Conservation (phyloP, 2,329 filamentous ascomycete species). For the Apiospora arundinis region DNA sequence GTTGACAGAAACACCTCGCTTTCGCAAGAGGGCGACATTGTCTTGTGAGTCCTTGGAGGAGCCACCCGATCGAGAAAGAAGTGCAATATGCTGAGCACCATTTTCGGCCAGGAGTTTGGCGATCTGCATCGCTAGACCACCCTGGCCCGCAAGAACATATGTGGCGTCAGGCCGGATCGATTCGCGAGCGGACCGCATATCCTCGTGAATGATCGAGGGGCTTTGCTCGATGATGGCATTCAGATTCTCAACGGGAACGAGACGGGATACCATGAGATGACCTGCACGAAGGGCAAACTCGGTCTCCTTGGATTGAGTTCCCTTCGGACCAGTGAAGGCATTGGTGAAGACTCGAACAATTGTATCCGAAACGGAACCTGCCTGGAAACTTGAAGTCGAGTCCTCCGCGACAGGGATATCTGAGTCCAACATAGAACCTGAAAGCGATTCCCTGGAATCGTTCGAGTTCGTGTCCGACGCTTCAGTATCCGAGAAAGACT, state of each 20-base stretch:
- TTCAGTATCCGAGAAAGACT: not conserved
- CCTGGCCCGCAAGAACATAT: constrained; percentile 63
- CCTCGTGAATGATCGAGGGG: constrained; percentile 1
- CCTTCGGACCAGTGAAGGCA: constrained; percentile 25
- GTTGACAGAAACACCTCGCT: constrained; percentile 41
- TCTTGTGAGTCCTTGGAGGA: constrained; percentile 33
- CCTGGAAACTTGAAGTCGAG: constrained; percentile 30
- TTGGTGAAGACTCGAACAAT: constrained; percentile 37
- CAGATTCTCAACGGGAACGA: constrained; percentile 46
- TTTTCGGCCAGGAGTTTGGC: constrained; percentile 55
- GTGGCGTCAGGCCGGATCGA: constrained; percentile 42
- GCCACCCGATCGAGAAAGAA: constrained; percentile 58
- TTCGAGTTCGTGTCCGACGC: not conserved
- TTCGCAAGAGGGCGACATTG: constrained; percentile 40
- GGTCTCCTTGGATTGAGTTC: constrained; percentile 39
- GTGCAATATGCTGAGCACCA: constrained; percentile 58
- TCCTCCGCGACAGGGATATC: not conserved
- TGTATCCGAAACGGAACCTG: constrained; percentile 25
- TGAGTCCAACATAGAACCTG: constrained; percentile 30
- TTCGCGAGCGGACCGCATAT: constrained; percentile 14
- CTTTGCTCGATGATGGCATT: constrained; percentile 53
- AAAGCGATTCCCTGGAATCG: not conserved
- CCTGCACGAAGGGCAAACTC: constrained; percentile 51
- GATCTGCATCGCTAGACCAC: constrained; percentile 62
- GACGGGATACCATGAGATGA: constrained; percentile 51